These are phyloP conservation scores for Pelargonium exstipulatum DNA, from an alignment of 441 rosid species.

Conservation along the genomic window DNA sequence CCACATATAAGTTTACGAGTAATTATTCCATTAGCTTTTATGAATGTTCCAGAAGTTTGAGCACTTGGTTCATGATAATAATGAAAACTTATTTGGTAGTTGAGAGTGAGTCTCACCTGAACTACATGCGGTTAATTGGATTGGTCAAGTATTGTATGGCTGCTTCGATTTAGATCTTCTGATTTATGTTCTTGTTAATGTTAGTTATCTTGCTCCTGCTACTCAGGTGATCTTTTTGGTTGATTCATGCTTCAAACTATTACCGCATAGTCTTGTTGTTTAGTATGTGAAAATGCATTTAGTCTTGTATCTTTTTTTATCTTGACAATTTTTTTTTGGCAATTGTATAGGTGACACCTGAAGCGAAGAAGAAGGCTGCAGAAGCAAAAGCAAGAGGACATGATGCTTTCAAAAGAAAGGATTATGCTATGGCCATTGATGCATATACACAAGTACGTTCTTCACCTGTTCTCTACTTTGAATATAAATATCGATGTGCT, in stretches of 20 bases:
- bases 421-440: constrained; percentile 57
- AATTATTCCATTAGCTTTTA: too few species aligned
- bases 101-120: background rate
- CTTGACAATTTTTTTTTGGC: background rate
- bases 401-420: constrained; percentile 69
- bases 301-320: background rate
- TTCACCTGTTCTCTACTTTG: constrained; percentile 13
- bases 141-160: background rate
- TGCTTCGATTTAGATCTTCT: background rate
- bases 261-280: background rate
- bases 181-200: background rate
- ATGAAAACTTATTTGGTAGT: background rate
- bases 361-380: constrained; percentile 73
- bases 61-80: background rate
- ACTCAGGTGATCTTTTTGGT: background rate
- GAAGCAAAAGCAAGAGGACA: constrained; percentile 93
- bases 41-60: background rate
- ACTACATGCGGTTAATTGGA: background rate
- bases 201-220: too few species aligned
- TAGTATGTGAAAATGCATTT: background rate
- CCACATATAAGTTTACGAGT: too few species aligned
- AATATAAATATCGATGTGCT: background rate
- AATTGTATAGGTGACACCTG: constrained; percentile 56
- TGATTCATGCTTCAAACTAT: background rate
- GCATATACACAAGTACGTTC: constrained; percentile 73